Evolutionary conservation across 2,329 filamentous ascomycete species (phyloP).

Genomic region (Microcyclosporella mali): DNA sequence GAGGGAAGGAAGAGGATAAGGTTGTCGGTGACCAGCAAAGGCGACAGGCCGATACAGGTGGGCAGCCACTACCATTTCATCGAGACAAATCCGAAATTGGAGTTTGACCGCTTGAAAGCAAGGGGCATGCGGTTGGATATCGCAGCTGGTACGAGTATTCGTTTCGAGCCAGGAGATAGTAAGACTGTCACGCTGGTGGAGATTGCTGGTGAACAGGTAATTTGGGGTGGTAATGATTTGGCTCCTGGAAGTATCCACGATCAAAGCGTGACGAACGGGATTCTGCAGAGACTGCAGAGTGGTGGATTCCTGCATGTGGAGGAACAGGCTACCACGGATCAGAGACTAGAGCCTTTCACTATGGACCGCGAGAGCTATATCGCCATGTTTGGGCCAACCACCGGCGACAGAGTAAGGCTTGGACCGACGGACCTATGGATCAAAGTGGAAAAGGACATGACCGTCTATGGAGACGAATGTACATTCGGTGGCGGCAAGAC

Average conservation of each 20-base stretch:
- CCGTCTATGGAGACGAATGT: slow-evolving; percentile 85
- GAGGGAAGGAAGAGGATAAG: slow-evolving; percentile 65
- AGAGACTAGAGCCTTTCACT: slow-evolving; percentile 54
- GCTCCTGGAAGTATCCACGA: slow-evolving; percentile 67
- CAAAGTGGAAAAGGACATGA: slow-evolving; percentile 78
- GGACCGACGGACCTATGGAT: slow-evolving; percentile 86
- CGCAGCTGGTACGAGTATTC: slow-evolving; percentile 80
- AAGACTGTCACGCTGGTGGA: slow-evolving; percentile 87
- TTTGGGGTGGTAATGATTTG: slow-evolving; percentile 76
- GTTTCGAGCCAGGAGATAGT: slow-evolving; percentile 88
- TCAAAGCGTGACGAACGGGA: slow-evolving; percentile 54
- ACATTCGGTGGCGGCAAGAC: slow-evolving; percentile 94
- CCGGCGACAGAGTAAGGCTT: slow-evolving; percentile 75
- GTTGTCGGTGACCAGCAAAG: slow-evolving; percentile 74
- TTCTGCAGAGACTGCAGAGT: slow-evolving; percentile 60
- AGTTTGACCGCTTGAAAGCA: slow-evolving; percentile 76
- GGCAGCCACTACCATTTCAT: slow-evolving; percentile 96
- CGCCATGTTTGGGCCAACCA: slow-evolving; percentile 88
- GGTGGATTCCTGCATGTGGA: slow-evolving; percentile 73
- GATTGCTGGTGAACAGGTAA: slow-evolving; percentile 73
- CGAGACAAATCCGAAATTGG: slow-evolving; percentile 83
- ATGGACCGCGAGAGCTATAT: slow-evolving; percentile 76
- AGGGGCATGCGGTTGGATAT: slow-evolving; percentile 88
- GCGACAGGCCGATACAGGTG: slow-evolving; percentile 82
- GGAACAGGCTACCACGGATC: slow-evolving; percentile 53